phyloP scores from a whole-genome alignment of 345 rosid genomes.

The Camelina sativa region DNA sequence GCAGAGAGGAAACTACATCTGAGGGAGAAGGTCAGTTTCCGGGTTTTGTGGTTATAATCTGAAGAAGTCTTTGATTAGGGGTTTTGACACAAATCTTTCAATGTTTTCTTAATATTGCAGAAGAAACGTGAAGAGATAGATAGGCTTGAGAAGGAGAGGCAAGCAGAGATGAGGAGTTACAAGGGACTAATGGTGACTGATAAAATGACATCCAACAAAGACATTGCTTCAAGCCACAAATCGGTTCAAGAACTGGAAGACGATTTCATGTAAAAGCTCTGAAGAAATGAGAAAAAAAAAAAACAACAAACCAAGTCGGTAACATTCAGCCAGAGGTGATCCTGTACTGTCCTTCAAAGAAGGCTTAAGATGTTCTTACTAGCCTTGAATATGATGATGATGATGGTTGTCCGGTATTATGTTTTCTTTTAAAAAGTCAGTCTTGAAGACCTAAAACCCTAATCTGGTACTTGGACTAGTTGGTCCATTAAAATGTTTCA shows the following conservation, averaged over 20 bases:
- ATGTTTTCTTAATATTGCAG: constrained; percentile 48
- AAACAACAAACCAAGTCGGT: constrained; percentile 33
- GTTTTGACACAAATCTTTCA: background rate
- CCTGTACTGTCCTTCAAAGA: constrained; percentile 38
- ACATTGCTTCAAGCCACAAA: constrained; percentile 79
- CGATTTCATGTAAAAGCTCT: constrained; percentile 77
- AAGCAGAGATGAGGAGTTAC: constrained; percentile 93
- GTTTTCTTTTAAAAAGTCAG: constrained; percentile 32
- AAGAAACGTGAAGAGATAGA: constrained; percentile 91
- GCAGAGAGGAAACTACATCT: constrained; percentile 84
- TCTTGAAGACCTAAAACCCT: constrained; percentile 25
- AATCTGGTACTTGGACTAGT: constrained; percentile 33
- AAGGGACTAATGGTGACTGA: constrained; percentile 95
- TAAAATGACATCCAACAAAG: constrained; percentile 95
- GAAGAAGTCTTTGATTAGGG: background rate
- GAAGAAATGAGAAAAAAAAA: constrained; percentile 27
- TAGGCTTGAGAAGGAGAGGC: constrained; percentile 90
- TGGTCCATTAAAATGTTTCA: constrained; percentile 35
- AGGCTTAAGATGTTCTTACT: constrained; percentile 28
- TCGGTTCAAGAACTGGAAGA: constrained; percentile 96
- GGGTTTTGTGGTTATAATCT: constrained; percentile 3
- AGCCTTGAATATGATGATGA: constrained; percentile 37
- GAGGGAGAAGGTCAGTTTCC: constrained; percentile 78
- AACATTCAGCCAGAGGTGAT: constrained; percentile 29
- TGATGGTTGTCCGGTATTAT: constrained; percentile 34